Base-by-base conservation (phyloP, 495 filamentous ascomycete genomes). In the Tetracladium setigerum region DNA sequence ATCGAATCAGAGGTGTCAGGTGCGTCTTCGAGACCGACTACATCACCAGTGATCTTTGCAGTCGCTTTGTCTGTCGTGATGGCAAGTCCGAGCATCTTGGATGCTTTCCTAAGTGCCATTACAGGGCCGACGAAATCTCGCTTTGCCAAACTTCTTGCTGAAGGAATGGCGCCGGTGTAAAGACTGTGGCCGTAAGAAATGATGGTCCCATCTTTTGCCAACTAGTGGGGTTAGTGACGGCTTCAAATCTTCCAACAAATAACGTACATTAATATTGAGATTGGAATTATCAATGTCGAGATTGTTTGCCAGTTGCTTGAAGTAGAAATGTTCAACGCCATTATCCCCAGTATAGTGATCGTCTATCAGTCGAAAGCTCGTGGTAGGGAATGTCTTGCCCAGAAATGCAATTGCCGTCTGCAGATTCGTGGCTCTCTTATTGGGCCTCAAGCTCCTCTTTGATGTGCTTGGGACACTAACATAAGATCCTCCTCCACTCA, bases 221-320 rank as follows among this genome's bases (percentile, higher is more conserved):
- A 58, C 66, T 71, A 54, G 34, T 13, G 9, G 14, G 15, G 16
- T 12, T 31, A 9, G 0, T 30, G 18, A 2, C 22, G 3, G 7
- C 22, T 27, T 27, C 7, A 3, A 3, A 38, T 27, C n/a, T 15
- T 33, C 10, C 33, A 15, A 17, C 11, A 32, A 16, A 30, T 48
- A 16, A 22, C 70, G 57, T 44, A 78, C 68, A 46, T 78, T 78
- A 47, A 77, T 71, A 18, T 78, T 76, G 51, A 74, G 71, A 51
- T 75, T 69, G 1, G 71, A 70, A 59, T 78, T 77, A 56, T 74
- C 72, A 46, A 77, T 72, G 31, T 76, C 73, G 16, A 77, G 46
- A 2, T 65, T 72, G 42, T 76, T 67, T 11, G 60, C 62, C 0
- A 71, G 74, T 60, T 77, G 74, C 47, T 70, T 72, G 59, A 76